Evolutionary conservation across 2,329 filamentous ascomycete species (phyloP), one percentile per base, ranked within the genome.

Genomic region (Thelonectria rubi): DNA sequence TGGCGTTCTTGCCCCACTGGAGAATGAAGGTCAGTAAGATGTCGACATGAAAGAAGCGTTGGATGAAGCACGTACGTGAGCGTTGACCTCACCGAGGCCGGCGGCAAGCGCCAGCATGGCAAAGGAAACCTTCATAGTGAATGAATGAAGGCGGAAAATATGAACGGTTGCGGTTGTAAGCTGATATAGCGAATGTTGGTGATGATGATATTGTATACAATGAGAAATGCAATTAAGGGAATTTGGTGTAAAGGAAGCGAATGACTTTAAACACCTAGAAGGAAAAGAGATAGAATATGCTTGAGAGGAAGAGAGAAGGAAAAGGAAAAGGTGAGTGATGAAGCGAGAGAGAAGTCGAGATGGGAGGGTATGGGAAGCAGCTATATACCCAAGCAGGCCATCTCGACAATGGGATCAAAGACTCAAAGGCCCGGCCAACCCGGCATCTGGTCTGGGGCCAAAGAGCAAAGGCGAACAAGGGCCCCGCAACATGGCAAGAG

Each of bases 41-140:
- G 37, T 30, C 10, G 24, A n/a, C 24, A 39, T 30, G 14, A 39
- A 21, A 14, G 47, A 14, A 34, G 14, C 11, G 17, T 14, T 5
- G 30, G 12, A 2, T 45, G 17, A 21, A 43, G 45, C 15, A 71
- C 78, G 62, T 76, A 81, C 78, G 63, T 78, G 82, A 63, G 84
- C 85, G 63, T 79, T 72, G 66, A 79, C 84, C 74, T 81, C 78
- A 73, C 80, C 80, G 67, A 82, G 68, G 75, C 82, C 76, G 73
- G 83, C 82, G 74, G 82, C 82, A 70, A 84, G 74, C 72, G 81
- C 81, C 73, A 85, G 69, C 65, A 86, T 62, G 63, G 82, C 75
- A 65, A 81, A 68, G 57, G 78, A 75, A 71, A 78, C 78, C 82
- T 85, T 87, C 83, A 86, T 87, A 48, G 62, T 82, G 69, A 69